These are phyloP conservation scores for Penicillium flavigenum DNA, from an alignment of 495 filamentous ascomycete genomes.

Conservation along the genomic window DNA sequence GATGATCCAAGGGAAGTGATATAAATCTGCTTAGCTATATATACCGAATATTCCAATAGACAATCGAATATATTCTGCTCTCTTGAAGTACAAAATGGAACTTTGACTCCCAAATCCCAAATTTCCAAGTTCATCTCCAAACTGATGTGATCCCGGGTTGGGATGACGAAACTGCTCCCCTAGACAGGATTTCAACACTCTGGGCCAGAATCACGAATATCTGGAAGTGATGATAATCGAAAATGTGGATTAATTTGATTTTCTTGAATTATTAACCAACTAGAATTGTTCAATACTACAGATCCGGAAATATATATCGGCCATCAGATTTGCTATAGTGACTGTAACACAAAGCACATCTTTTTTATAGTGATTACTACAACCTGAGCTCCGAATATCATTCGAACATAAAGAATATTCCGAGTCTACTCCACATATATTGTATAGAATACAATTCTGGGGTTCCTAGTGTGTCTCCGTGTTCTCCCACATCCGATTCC, in stretches of 20 bases:
- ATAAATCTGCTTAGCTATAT: background rate
- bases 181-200: constrained; percentile 1
- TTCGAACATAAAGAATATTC: background rate
- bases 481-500: background rate
- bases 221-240: background rate
- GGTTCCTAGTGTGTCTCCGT: background rate
- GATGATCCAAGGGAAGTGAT: background rate
- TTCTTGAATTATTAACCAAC: background rate
- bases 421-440: background rate
- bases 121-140: constrained; percentile 4
- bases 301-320: background rate
- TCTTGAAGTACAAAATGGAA: background rate
- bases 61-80: background rate
- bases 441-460: background rate
- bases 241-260: background rate
- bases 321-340: background rate
- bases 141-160: constrained; percentile 28
- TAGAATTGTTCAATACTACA: background rate
- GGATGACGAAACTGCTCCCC: constrained; percentile 25
- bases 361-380: background rate
- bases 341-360: background rate
- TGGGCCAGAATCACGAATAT: constrained; percentile 4
- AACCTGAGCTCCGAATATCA: background rate
- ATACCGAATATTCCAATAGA: background rate
- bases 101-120: background rate